Base-by-base conservation (phyloP, 768 basidiomycete genomes). In the Xerocomellus intermedius region DNA sequence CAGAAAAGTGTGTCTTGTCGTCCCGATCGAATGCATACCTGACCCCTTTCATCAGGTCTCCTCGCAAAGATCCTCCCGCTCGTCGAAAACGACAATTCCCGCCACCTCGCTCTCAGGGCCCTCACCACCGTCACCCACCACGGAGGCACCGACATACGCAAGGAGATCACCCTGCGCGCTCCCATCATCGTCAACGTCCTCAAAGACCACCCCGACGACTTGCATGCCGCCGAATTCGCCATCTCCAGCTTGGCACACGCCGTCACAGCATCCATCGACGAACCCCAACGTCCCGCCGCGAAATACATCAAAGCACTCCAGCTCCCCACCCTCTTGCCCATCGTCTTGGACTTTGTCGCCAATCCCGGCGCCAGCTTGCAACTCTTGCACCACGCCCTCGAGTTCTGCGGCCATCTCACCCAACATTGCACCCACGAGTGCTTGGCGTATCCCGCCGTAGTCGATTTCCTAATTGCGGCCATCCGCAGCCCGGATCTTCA, bases 111-210 rank as follows among this genome's bases (percentile, higher is more conserved):
- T 8, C 71, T 87, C 10, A 79, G 79, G 28, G 77, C 82, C 0
- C 68, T 88, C 21, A 77, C 76, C 0, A 82, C 79, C 22, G 75
- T 86, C 12, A 86, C 85, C 0, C 85, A 83, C 55, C 84, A 86
- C 44, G 83, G 84, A 4, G 84, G 84, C 7, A 55, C 63, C 4
- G 70, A 75, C 17, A 75, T 80, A 26, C 80, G 81, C 36, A 64
- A 70, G 42, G 79, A 79, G 52, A 80, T 87, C 49, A 82, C 83
- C 0, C 61, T 69, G 2, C 75, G 73, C 47, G 69, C 77, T 33
- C 64, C 73, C 10, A 63, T 61, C 14, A 69, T 87, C 10, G 58
- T 80, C 16, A 75, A 71, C 28, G 64, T 85, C 9, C 68, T 86
- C 36, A 68, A 80, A 41, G 75, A 80, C 32, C 64, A 76, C 52